Conservation (phyloP, 2,329 filamentous ascomycete genomes). For the Cladosporium sp. region DNA sequence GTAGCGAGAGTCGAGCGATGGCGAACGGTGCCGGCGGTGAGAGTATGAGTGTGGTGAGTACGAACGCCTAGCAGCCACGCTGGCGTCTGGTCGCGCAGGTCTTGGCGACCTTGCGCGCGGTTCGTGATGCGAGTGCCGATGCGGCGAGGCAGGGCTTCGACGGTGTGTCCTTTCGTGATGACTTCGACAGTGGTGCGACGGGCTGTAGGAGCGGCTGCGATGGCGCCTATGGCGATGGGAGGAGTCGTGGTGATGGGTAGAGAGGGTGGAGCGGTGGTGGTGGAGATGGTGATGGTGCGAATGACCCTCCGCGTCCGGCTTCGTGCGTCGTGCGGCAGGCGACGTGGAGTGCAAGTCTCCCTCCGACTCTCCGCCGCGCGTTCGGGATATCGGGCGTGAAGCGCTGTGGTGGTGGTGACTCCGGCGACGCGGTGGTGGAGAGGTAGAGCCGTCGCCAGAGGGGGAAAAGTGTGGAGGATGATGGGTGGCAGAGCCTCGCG, state of each 20-base stretch:
- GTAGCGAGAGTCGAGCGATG: conserved; percentile 35
- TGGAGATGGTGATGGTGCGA: conserved; percentile 11
- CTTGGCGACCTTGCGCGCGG: conserved; percentile 30
- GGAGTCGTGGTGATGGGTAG: conserved; percentile 10
- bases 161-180: conserved; percentile 18
- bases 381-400: not conserved
- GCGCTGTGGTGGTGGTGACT: not conserved
- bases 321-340: conserved; percentile 9
- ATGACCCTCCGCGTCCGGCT: conserved; percentile 1
- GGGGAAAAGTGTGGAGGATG: not conserved
- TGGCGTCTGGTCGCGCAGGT: conserved; percentile 18
- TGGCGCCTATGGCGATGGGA: conserved; percentile 17
- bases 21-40: conserved; percentile 34
- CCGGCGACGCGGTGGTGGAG: not conserved
- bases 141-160: conserved; percentile 24
- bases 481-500: not conserved
- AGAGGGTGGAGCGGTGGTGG: conserved; percentile 10
- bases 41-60: conserved; percentile 31
- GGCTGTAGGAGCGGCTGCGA: conserved; percentile 17
- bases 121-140: conserved; percentile 16
- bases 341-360: conserved; percentile 9
- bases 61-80: conserved; percentile 16
- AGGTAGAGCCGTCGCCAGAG: not conserved
- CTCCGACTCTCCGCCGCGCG: not conserved
- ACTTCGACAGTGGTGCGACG: conserved; percentile 14